A percentile compares a stretch with the other conserved stretches of the same genome.
Evolutionary conservation across 805 yeast genomes (phyloP).

Genomic region (Suhomyces pyralidae): DNA sequence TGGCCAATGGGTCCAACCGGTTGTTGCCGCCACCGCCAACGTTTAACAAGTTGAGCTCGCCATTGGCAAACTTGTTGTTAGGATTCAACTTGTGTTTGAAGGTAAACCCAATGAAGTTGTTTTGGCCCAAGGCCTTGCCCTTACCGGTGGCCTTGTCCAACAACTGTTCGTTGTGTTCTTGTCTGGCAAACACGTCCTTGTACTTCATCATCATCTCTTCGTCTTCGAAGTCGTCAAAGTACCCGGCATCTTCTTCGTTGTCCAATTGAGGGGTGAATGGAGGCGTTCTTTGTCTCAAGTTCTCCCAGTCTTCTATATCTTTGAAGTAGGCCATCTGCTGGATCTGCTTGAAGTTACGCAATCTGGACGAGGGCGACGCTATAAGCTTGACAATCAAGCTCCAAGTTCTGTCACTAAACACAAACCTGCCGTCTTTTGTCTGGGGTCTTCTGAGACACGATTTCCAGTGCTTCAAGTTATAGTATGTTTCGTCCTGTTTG

Average conservation of each 20-base stretch:
- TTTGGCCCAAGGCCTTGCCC: conserved; percentile 45
- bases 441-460: conserved; percentile 85
- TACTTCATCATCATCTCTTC: conserved; percentile 97
- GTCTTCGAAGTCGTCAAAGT: conserved; percentile 94
- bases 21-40: conserved; percentile 19
- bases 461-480: conserved; percentile 90
- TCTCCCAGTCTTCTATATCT: conserved; percentile 72
- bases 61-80: conserved; percentile 42
- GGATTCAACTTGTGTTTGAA: conserved; percentile 78
- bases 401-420: conserved; percentile 97
- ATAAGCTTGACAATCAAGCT: conserved; percentile 74
- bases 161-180: conserved; percentile 75
- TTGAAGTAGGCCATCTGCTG: conserved; percentile 75
- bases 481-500: conserved; percentile 89
- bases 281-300: conserved; percentile 68
- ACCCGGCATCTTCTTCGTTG: conserved; percentile 97
- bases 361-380: conserved; percentile 72
- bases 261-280: conserved; percentile 97
- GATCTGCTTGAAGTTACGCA: conserved; percentile 78
- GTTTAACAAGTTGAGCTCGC: conserved; percentile 36
- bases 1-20: conserved; percentile 42
- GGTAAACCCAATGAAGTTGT: conserved; percentile 89
- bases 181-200: conserved; percentile 93
- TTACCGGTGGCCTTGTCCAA: conserved; percentile 54
- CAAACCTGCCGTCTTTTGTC: conserved; percentile 85